Conservation (phyloP, 495 filamentous ascomycete genomes). For the Neurospora sp. region DNA sequence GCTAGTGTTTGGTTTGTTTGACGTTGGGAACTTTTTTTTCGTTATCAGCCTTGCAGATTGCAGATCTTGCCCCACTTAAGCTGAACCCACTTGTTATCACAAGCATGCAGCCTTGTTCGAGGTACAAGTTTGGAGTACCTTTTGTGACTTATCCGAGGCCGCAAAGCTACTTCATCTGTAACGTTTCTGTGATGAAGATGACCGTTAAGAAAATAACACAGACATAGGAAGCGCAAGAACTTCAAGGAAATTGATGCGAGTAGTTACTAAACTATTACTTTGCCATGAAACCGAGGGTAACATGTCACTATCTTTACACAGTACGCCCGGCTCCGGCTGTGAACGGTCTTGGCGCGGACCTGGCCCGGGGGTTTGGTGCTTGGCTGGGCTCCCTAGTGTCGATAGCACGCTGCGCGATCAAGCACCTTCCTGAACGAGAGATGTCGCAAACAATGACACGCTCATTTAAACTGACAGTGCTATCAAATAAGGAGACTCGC, state of each 20-base stretch:
- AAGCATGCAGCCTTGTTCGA: conserved; percentile 8
- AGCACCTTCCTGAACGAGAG: neutral
- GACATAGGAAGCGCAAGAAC: too few relatives aligned
- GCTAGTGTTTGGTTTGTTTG: conserved; percentile 3
- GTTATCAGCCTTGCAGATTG: conserved; percentile 19
- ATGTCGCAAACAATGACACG: neutral
- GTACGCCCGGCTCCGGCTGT: neutral
- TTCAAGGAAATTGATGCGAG: too few relatives aligned
- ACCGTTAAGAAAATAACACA: too few relatives aligned
- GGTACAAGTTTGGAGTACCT: neutral
- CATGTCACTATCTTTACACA: too few relatives aligned
- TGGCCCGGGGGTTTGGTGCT: neutral
- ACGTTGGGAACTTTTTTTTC: conserved; percentile 23
- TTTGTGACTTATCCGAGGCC: neutral
- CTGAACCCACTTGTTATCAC: neutral
- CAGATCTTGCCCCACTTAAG: conserved; percentile 1
- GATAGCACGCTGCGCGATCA: neutral
- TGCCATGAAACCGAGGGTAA: too few relatives aligned
- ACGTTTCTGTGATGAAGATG: too few relatives aligned
- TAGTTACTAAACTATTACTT: too few relatives aligned
- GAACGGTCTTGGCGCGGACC: neutral
- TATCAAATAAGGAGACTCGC: neutral
- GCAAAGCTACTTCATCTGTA: too few relatives aligned
- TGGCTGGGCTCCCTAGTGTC: neutral
- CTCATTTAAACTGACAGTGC: neutral